A percentile compares a stretch with the other conserved stretches of the same genome.
Conservation (phyloP, 2,329 filamentous ascomycete genomes). For the Tolypocladium capitatum region DNA sequence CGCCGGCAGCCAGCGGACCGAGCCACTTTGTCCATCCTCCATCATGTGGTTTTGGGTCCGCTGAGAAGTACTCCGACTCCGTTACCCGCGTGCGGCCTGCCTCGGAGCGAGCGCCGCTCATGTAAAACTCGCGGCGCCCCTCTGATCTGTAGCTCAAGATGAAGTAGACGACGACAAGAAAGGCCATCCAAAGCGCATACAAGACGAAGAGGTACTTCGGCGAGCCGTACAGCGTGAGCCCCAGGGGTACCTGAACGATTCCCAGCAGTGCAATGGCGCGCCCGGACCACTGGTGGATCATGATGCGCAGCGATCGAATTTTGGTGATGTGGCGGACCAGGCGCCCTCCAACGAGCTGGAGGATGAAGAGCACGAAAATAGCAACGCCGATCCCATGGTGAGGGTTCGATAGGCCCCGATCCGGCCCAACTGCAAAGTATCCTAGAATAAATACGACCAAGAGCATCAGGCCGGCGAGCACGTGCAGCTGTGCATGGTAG, state of each 20-base stretch:
- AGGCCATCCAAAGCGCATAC: conserved; percentile 64
- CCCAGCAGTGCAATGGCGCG: conserved; percentile 66
- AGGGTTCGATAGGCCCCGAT: conserved; percentile 61
- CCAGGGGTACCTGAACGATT: conserved; percentile 76
- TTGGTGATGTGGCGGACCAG: conserved; percentile 42
- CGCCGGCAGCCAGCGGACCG: conserved; percentile 38
- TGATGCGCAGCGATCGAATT: conserved; percentile 35
- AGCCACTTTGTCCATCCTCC: conserved; percentile 30
- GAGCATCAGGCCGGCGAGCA: conserved; percentile 52
- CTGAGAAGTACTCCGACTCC: conserved; percentile 26
- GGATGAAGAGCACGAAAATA: conserved; percentile 58
- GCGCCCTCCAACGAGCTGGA: conserved; percentile 58
- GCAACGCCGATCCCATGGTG: conserved; percentile 76
- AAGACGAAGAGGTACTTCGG: conserved; percentile 75
- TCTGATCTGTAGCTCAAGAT: conserved; percentile 59
- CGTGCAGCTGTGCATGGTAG: conserved; percentile 62
- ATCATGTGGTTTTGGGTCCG: conserved; percentile 18
- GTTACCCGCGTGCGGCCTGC: conserved; percentile 24
- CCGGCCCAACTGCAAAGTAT: conserved; percentile 64
- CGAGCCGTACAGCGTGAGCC: conserved; percentile 83
- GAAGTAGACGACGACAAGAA: conserved; percentile 65
- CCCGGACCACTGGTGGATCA: conserved; percentile 83
- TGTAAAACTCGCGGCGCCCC: conserved; percentile 39
- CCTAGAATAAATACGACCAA: conserved; percentile 63
- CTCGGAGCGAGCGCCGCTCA: conserved; percentile 43